phyloP scores from a whole-genome alignment of 108 stramenopile species.

The Nitzschia putrida region DNA sequence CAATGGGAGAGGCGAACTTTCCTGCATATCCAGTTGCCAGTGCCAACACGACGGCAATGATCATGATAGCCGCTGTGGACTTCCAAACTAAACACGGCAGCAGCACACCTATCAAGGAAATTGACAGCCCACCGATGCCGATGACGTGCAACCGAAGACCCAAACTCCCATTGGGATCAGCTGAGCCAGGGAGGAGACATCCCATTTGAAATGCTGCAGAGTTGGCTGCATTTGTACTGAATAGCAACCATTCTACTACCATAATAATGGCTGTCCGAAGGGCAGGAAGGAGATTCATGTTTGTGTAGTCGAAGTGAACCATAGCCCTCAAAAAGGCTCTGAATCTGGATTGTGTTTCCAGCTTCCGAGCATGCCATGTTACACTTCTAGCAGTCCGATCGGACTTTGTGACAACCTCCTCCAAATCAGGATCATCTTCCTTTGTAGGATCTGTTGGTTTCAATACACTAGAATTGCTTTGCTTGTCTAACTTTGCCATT shows the following conservation, averaged over 20 bases:
- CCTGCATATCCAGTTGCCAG: background rate
- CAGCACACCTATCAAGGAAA: background rate
- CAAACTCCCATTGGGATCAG: slow-evolving; percentile 8
- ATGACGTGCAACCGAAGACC: slow-evolving; percentile 3
- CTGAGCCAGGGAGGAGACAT: background rate
- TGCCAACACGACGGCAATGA: background rate
- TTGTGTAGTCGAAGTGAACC: background rate
- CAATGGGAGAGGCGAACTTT: background rate
- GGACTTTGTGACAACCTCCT: too few relatives aligned
- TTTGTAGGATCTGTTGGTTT: too few relatives aligned
- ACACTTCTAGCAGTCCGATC: too few relatives aligned
- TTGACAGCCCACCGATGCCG: background rate
- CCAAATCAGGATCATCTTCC: too few relatives aligned
- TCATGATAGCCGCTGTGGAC: background rate
- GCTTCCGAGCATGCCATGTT: too few relatives aligned
- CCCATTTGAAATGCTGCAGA: slow-evolving; percentile 6
- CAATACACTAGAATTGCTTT: too few relatives aligned
- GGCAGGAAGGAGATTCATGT: background rate
- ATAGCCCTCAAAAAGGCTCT: background rate
- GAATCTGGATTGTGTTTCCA: background rate
- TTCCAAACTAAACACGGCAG: background rate
- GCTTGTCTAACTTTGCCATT: too few relatives aligned
- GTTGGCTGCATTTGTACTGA: background rate
- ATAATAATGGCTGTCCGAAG: slow-evolving; percentile 2
- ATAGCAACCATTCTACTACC: background rate